Base-by-base conservation (phyloP, 495 filamentous ascomycete genomes). In the Penicillium parvum region DNA sequence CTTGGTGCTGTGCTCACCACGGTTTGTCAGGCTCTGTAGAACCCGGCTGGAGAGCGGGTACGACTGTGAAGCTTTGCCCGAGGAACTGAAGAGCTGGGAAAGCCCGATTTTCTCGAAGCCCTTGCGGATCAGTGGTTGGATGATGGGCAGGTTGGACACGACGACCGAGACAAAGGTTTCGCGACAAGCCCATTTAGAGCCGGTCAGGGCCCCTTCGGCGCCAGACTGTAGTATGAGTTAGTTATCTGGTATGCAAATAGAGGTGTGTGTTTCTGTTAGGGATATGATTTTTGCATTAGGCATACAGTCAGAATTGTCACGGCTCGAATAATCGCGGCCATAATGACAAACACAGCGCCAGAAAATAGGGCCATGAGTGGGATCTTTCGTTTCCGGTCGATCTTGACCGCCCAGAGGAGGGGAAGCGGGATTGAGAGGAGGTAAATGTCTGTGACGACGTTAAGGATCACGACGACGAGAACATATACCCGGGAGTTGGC, bases 121-220 rank as follows among this genome's bases (percentile, higher is more conserved):
- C 8, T 52, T 52, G 8, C 65, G 65, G 46, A 76, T 61, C 0
- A 77, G 48, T 0, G 76, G 74, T 39, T 76, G 73, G 8, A 80
- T 58, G 58, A 80, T 77, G 7, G 78, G 78, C 26, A 78, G 57
- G 47, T 81, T 81, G 32, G 69, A 68, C 7, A 81, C 63, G 10
- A 77, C 54, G 18, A 79, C 64, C 0, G 70, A 71, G 37, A 80
- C 73, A 47, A 81, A 80, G 5, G 72, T 72, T 50, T 80, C 78
- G 32, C 76, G 75, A 49, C 73, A 69, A 12, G 78, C 74, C 78
- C 77, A 81, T 57, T 66, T 64, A 8, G 73, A 71, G 4, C 72
- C 73, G 30, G 68, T 43, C 1, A 58, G 52, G 14, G 71, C 71
- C 19, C 61, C 62, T 32, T 74, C 59, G 23, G 59, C 47, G 5